Evolutionary conservation across 306 rosid species (phyloP), one percentile per base, ranked within the genome.

Genomic region (Casuarina glauca): DNA sequence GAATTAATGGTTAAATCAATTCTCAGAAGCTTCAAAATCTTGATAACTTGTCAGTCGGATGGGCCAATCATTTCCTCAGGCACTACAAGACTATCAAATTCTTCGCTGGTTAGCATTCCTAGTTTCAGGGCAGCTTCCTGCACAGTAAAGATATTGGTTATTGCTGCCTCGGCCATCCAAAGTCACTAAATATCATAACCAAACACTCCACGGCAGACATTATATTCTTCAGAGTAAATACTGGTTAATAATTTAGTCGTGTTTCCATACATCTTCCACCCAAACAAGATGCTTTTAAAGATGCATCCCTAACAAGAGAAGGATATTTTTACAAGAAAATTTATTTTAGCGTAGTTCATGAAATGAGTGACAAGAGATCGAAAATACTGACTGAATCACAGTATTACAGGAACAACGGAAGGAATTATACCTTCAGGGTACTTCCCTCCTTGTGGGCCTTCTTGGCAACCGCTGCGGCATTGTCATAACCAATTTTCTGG

Each of bases 1-100:
- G 32, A 26, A 26, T 26, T 71, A 66, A 66, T 48, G 57, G 61
- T 0, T 67, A 64, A 42, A 45, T 66, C 76, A 71, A 20, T 38
- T 26, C 61, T 63, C 10, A 54, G 69, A 49, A 69, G 76, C 76
- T 60, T 73, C 75, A 6, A 45, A 17, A 71, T 60, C 61, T 75
- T 63, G 16, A 82, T 42, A 74, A 53, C 81, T 41, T 12, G 35
- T 89, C 81, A 90, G 82, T 88, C 97, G n/a, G 94, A 48, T 60
- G 99, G 99, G 79, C 99, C 98, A 72, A 96, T 81, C 99, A 96
- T 96, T 85, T 96, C 90, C 89, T 91, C 97, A 5, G 99, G 99
- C 78, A 96, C 98, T 84, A 96, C 99, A 52, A 91, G 93, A 64
- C 51, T 85, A 86, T 96, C 97, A 11, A 93, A 96, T 5, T 96